Percentiles rank a stretch among this genome's conserved stretches.
Conservation (phyloP, 2,329 filamentous ascomycete species). For the Diaporthe citrichinensis region DNA sequence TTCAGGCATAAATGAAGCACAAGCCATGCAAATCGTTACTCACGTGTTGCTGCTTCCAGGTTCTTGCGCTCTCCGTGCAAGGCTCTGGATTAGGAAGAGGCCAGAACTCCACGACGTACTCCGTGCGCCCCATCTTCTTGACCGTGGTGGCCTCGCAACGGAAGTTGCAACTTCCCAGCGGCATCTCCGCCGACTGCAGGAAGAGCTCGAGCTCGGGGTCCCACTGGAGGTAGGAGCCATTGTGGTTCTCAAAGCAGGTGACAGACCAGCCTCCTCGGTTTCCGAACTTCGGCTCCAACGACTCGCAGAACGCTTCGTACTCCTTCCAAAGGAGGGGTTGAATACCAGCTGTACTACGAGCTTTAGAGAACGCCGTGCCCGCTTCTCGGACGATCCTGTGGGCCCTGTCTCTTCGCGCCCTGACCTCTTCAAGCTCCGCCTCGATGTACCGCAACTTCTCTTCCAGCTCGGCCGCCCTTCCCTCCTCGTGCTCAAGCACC, state of each 20-base stretch:
- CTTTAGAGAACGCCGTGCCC: background rate
- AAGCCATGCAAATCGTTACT: background rate
- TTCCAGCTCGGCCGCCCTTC: background rate
- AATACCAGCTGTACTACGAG: background rate
- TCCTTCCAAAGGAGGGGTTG: slow-evolving; percentile 6
- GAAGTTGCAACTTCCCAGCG: slow-evolving; percentile 4
- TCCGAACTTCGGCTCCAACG: slow-evolving; percentile 7
- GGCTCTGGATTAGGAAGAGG: slow-evolving; percentile 8
- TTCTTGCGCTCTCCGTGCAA: background rate
- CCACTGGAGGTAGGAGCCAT: background rate
- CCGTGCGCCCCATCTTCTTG: background rate
- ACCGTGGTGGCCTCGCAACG: slow-evolving; percentile 24
- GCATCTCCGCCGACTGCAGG: slow-evolving; percentile 14
- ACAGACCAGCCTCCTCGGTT: slow-evolving; percentile 23
- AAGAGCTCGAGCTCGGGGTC: slow-evolving; percentile 18
- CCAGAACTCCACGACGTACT: slow-evolving; percentile 35
- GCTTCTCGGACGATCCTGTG: background rate
- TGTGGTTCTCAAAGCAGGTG: slow-evolving; percentile 18
- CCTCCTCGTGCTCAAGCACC: background rate
- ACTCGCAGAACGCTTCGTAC: slow-evolving; percentile 29
- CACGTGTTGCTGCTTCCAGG: slow-evolving; percentile 31
- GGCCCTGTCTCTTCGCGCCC: background rate
- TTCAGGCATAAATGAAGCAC: background rate
- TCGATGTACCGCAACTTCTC: background rate
- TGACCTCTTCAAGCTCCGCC: background rate